Evolutionary conservation across 352 stramenopile species (phyloP), one percentile per base, ranked within the genome.

Genomic region (Pythium grandisporangium): DNA sequence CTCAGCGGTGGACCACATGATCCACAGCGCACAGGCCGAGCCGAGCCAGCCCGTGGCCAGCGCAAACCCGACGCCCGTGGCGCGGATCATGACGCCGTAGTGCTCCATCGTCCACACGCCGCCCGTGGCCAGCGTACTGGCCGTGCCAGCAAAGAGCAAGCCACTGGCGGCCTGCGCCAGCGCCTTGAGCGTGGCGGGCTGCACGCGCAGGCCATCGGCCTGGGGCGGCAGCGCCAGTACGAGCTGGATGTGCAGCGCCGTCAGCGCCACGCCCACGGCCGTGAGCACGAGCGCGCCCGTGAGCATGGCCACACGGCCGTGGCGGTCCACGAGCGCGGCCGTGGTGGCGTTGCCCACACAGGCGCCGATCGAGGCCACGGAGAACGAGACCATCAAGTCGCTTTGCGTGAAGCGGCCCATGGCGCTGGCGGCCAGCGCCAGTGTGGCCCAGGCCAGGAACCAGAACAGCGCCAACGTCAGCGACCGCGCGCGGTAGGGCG

Each of bases 401-500:
- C n/a, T n/a, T n/a, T n/a, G n/a, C n/a, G n/a, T n/a, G n/a, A n/a
- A n/a, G n/a, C n/a, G n/a, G n/a, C n/a, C n/a, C n/a, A n/a, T n/a
- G n/a, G n/a, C n/a, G n/a, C n/a, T n/a, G n/a, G n/a, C n/a, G n/a
- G n/a, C n/a, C n/a, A n/a, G n/a, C n/a, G n/a, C n/a, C n/a, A n/a
- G n/a, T n/a, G n/a, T n/a, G n/a, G n/a, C n/a, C n/a, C n/a, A n/a
- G n/a, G 50, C 26, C 24, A 68, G 49, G 32, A 65, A 32, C 66
- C 70, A 83, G 40, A 80, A 66, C 33, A 70, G 37, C 22, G 34
- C 22, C 20, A 58, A 40, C 7, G 37, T 44, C 22, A 56, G 23
- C 17, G 72, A 79, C 19, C 63, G 62, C 8, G 34, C 6, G 22
- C 61, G 48, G 33, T 81, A 67, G 11, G 59, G 50, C 22, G 42